Evolutionary conservation across 1,284 basidiomycete species (phyloP).

Genomic region (Moesziomyces sp.): DNA sequence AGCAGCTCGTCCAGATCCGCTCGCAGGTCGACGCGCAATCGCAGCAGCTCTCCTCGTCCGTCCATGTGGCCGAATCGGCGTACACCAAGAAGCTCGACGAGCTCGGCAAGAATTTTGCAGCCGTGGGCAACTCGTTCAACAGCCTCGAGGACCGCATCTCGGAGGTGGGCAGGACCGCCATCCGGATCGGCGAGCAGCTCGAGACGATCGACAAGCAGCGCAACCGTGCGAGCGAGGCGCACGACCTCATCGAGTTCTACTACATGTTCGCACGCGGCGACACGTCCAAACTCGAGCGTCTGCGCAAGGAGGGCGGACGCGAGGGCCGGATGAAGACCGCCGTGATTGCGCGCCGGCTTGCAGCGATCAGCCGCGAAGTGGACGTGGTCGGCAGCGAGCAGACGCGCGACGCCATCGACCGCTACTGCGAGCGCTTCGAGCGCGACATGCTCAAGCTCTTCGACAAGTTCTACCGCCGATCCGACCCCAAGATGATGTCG

Average conservation of each 20-base stretch:
- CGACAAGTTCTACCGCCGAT: constrained; percentile 85
- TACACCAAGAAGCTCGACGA: constrained; percentile 93
- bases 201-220: constrained; percentile 93
- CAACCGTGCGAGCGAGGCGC: constrained; percentile 90
- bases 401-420: constrained; percentile 76
- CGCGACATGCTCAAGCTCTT: constrained; percentile 97
- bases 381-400: constrained; percentile 69
- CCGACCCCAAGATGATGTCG: constrained; percentile 99
- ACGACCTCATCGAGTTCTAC: constrained; percentile 94
- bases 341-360: constrained; percentile 85
- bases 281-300: constrained; percentile 78
- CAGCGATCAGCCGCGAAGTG: constrained; percentile 89
- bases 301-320: constrained; percentile 79
- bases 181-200: constrained; percentile 91
- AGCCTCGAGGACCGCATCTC: constrained; percentile 74
- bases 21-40: constrained; percentile 88
- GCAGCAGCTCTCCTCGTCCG: constrained; percentile 89
- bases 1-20: constrained; percentile 83
- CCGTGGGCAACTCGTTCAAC: constrained; percentile 60
- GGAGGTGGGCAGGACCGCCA: constrained; percentile 91
- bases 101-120: constrained; percentile 88
- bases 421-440: constrained; percentile 97
- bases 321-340: constrained; percentile 90
- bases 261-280: constrained; percentile 90
- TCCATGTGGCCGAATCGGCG: constrained; percentile 87